Percentiles rank a stretch among this genome's conserved stretches.
Conservation (phyloP, 176 grass and related monocot genomes). For the Poa annua region DNA sequence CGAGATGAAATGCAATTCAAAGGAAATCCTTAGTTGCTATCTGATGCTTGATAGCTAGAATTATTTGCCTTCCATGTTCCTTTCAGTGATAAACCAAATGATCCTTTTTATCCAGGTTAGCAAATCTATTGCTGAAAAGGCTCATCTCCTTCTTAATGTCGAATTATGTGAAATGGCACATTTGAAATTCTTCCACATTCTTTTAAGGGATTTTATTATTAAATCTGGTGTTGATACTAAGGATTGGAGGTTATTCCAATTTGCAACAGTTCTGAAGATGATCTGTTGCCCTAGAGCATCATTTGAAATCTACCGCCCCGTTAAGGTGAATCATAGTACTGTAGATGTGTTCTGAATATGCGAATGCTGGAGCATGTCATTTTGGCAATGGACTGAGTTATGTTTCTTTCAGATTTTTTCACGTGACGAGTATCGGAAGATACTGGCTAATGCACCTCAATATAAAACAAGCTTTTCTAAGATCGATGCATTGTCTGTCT, state of each 20-base stretch:
- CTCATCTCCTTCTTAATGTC: neutral
- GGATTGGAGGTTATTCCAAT: neutral
- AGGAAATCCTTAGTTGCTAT: no score
- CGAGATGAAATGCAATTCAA: no score
- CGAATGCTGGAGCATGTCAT: no score
- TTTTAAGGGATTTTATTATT: neutral
- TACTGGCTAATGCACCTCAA: neutral
- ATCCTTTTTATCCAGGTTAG: conserved; percentile 20
- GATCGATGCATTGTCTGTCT: neutral
- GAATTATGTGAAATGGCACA: neutral
- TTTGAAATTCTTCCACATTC: neutral
- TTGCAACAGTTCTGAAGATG: conserved; percentile 8
- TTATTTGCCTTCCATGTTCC: neutral
- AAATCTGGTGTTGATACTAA: neutral
- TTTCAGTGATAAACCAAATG: neutral
- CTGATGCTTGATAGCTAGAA: no score
- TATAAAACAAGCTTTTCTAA: neutral
- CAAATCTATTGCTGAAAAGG: neutral
- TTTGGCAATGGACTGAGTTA: neutral
- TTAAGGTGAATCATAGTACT: conserved; percentile 4
- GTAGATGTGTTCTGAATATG: neutral
- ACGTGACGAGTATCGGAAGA: neutral
- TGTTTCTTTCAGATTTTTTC: conserved; percentile 32
- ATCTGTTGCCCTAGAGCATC: neutral
- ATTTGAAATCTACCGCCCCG: neutral